Evolutionary conservation across 2,329 filamentous ascomycete genomes (phyloP).

Genomic region (Metarhizium humberi): DNA sequence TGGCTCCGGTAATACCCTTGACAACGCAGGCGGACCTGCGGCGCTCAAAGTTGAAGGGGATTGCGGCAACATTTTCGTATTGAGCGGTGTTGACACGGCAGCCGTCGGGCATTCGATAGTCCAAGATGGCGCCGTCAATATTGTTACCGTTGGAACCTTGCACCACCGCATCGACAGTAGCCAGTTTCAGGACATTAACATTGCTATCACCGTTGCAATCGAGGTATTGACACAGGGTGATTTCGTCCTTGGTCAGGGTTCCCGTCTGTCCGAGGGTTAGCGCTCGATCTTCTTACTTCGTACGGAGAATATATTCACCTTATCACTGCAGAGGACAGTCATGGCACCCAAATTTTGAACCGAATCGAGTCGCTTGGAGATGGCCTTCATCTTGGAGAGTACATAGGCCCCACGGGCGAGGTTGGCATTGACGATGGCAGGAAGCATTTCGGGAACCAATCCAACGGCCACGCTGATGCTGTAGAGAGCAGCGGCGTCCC

Average conservation of each 20-base stretch:
- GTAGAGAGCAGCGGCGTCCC: constrained; percentile 17
- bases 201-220: constrained; percentile 11
- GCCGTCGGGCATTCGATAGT: constrained; percentile 8
- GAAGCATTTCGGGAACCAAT: constrained; percentile 20
- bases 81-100: constrained; percentile 10
- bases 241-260: constrained; percentile 19
- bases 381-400: constrained; percentile 23
- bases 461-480: constrained; percentile 20
- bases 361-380: constrained; percentile 24
- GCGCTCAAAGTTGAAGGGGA: constrained; percentile 18
- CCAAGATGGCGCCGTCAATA: constrained; percentile 17
- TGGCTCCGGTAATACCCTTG: constrained; percentile 11
- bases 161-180: constrained; percentile 14
- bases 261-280: constrained; percentile 10
- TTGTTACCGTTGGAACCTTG: constrained; percentile 19
- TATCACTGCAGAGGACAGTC: constrained; percentile 20
- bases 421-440: constrained; percentile 20
- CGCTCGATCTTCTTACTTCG: neutral
- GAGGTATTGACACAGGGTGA: constrained; percentile 15
- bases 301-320: constrained; percentile 8
- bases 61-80: constrained; percentile 13
- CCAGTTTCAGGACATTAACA: constrained; percentile 15
- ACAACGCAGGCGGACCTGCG: constrained; percentile 15
- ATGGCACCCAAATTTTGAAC: constrained; percentile 21
- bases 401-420: constrained; percentile 17